Conservation (phyloP, 306 rosid species). For the Phaseolus lunatus region DNA sequence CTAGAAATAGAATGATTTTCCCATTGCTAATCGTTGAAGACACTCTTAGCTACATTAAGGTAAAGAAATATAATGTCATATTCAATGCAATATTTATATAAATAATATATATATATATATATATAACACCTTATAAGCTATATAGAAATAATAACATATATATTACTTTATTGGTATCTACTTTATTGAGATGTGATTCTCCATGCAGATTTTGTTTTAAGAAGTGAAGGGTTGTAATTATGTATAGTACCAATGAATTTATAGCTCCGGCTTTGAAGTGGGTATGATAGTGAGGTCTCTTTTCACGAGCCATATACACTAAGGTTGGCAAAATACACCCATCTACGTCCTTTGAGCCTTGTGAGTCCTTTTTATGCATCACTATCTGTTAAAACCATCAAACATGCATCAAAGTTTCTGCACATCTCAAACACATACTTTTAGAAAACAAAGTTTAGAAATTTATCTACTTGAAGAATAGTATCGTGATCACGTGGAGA, state of each 20-base stretch:
- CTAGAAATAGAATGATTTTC: conserved; percentile 62
- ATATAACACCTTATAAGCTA: no score
- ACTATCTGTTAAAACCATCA: conserved; percentile 51
- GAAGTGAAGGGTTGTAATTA: background rate
- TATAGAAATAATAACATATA: no score
- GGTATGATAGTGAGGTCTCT: conserved; percentile 66
- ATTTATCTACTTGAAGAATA: conserved; percentile 56
- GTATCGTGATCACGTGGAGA: conserved; percentile 66
- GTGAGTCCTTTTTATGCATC: conserved; percentile 55
- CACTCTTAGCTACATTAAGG: conserved; percentile 64
- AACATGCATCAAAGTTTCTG: no score
- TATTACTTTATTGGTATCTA: no score
- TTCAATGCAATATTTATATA: no score
- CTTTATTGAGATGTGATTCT: no score
- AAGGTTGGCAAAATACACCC: conserved; percentile 69
- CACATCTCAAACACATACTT: background rate
- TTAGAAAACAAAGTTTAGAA: no score
- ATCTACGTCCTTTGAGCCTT: conserved; percentile 54
- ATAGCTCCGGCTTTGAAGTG: conserved; percentile 89
- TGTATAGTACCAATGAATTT: conserved; percentile 68
- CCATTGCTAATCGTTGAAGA: conserved; percentile 82
- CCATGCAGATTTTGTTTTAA: no score
- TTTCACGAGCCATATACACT: conserved; percentile 80
- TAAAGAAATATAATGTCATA: background rate
- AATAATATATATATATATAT: no score